These are phyloP conservation scores for Begonia loranthoides DNA, from an alignment of 306 rosid species.

Conservation along the genomic window DNA sequence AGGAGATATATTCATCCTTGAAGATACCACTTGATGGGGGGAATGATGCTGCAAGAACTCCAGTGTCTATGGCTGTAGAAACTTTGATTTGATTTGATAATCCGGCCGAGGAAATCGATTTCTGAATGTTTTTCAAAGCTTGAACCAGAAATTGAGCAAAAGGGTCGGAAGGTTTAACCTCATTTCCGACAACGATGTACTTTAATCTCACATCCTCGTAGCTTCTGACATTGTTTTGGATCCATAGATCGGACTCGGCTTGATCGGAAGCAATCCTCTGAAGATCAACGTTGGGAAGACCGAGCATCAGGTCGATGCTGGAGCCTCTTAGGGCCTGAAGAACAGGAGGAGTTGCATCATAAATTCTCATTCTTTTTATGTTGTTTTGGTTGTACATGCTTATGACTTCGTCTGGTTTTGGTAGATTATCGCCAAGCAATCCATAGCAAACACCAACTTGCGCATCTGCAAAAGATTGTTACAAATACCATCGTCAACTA, in stretches of 20 bases:
- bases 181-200: conserved; percentile 20
- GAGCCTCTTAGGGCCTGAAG: conserved; percentile 40
- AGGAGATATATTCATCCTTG: background rate
- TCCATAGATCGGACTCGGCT: conserved; percentile 10
- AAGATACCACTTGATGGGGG: conserved; percentile 18
- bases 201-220: conserved; percentile 10
- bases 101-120: conserved; percentile 2
- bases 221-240: conserved; percentile 7
- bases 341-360: conserved; percentile 17
- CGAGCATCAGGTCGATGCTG: conserved; percentile 20
- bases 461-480: conserved; percentile 18
- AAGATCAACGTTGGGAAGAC: conserved; percentile 7
- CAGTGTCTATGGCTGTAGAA: conserved; percentile 11
- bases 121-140: conserved; percentile 15
- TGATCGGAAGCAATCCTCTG: conserved; percentile 8
- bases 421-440: conserved; percentile 22
- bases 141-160: conserved; percentile 7
- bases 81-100: conserved; percentile 12
- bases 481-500: too few species aligned
- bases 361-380: conserved; percentile 27
- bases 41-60: background rate
- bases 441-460: conserved; percentile 50
- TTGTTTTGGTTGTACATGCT: conserved; percentile 17
- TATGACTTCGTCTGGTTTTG: conserved; percentile 25
- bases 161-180: conserved; percentile 4